Conservation (phyloP, 1,284 basidiomycete species). For the Rhodotorula sp. region DNA sequence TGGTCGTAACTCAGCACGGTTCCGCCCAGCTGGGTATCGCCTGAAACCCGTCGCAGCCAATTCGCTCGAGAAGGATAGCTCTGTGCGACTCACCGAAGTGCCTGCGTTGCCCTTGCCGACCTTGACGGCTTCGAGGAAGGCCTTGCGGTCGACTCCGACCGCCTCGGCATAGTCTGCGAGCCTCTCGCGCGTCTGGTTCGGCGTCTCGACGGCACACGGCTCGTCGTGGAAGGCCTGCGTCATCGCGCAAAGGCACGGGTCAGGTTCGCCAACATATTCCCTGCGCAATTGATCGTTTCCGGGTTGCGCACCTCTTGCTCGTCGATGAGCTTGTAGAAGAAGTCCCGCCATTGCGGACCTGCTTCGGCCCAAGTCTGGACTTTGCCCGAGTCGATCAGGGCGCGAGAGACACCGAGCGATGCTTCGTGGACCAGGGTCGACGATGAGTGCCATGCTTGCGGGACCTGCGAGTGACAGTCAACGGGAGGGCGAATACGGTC, state of each 20-base stretch:
- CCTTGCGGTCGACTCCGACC: conserved; percentile 44
- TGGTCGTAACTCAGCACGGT: not conserved
- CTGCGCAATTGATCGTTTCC: too few species aligned
- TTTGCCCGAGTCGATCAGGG: conserved; percentile 46
- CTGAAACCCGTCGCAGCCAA: not conserved
- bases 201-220: conserved; percentile 46
- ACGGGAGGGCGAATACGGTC: not conserved
- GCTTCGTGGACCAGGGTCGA: conserved; percentile 50
- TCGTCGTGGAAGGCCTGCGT: conserved; percentile 49
- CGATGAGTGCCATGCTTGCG: conserved; percentile 42
- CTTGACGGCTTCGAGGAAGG: conserved; percentile 46
- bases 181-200: conserved; percentile 48
- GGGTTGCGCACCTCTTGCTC: conserved; percentile 34
- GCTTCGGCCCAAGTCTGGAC: conserved; percentile 34
- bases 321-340: conserved; percentile 49
- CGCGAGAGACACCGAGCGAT: conserved; percentile 47
- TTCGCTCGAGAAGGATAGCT: not conserved
- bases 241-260: too few species aligned
- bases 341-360: conserved; percentile 46
- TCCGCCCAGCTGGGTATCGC: not conserved
- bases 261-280: too few species aligned
- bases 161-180: conserved; percentile 48
- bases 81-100: conserved; percentile 39
- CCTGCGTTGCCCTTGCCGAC: conserved; percentile 49
- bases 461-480: conserved; percentile 5